phyloP scores from a whole-genome alignment of 148 eudicot species.

The Amaranthus palmeri region DNA sequence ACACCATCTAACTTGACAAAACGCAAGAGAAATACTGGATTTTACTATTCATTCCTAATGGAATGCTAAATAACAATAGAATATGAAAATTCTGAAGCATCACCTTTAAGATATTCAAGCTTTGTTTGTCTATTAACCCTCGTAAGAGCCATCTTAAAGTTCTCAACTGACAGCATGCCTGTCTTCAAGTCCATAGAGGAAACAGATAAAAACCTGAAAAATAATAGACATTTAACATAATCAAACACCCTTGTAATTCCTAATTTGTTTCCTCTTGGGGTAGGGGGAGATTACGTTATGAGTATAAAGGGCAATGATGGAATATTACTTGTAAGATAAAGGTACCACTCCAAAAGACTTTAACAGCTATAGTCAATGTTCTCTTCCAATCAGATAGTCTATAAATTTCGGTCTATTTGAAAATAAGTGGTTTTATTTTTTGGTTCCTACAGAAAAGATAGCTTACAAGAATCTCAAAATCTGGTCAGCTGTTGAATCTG shows the following conservation, averaged over 20 bases:
- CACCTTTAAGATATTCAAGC: conserved; percentile 72
- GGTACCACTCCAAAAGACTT: not conserved
- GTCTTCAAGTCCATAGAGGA: conserved; percentile 59
- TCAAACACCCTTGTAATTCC: not conserved
- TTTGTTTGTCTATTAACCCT: conserved; percentile 67
- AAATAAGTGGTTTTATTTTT: not conserved
- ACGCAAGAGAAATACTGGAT: too few species aligned
- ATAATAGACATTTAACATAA: conserved; percentile 5
- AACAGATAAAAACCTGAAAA: conserved; percentile 64
- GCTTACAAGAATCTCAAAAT: conserved; percentile 83
- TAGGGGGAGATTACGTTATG: not conserved
- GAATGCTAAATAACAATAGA: too few species aligned
- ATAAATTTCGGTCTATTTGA: not conserved
- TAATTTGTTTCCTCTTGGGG: not conserved
- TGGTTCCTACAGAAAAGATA: not conserved
- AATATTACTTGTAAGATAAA: not conserved
- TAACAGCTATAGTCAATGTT: not conserved
- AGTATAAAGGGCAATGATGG: not conserved
- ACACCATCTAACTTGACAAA: too few species aligned
- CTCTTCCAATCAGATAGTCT: not conserved
- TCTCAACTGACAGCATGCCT: conserved; percentile 58
- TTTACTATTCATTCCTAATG: too few species aligned
- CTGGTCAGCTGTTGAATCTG: conserved; percentile 70
- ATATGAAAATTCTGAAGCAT: not conserved
- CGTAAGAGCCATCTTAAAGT: conserved; percentile 57